Conservation (phyloP, 805 yeast species). For the Nakazawaea siamensis region DNA sequence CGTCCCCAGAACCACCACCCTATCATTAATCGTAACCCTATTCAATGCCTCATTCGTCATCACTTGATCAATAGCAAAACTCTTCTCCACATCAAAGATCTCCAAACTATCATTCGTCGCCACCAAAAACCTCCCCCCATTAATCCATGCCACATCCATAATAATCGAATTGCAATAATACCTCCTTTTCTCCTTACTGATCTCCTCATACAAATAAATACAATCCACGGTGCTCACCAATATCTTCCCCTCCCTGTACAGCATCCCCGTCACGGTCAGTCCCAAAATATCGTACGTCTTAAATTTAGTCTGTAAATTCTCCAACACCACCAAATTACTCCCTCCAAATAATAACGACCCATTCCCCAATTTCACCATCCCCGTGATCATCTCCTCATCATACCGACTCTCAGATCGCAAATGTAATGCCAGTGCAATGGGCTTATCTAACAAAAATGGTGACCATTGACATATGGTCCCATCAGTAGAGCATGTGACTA, state of each 20-base stretch:
- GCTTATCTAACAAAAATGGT: constrained; percentile 10
- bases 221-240: constrained; percentile 4
- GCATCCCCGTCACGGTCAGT: constrained; percentile 1
- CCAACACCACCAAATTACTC: constrained; percentile 2
- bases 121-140: constrained; percentile 1
- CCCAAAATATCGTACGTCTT: background rate
- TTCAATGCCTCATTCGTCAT: constrained; percentile 1
- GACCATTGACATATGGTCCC: constrained; percentile 11
- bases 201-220: constrained; percentile 1
- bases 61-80: background rate
- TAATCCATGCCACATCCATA: constrained; percentile 8
- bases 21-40: background rate
- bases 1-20: constrained; percentile 1
- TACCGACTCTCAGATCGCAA: constrained; percentile 1
- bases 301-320: constrained; percentile 7
- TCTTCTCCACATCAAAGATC: constrained; percentile 3
- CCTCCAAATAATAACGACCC: constrained; percentile 9
- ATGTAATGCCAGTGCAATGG: constrained; percentile 2
- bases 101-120: constrained; percentile 5
- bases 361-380: constrained; percentile 1
- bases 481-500: constrained; percentile 9
- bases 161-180: constrained; percentile 4
- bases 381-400: constrained; percentile 7
- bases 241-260: background rate
- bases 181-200: background rate